Percentiles rank a stretch among this genome's conserved stretches.
These are phyloP conservation scores for Suillus spraguei DNA, from an alignment of 768 basidiomycete genomes.

Conservation along the genomic window DNA sequence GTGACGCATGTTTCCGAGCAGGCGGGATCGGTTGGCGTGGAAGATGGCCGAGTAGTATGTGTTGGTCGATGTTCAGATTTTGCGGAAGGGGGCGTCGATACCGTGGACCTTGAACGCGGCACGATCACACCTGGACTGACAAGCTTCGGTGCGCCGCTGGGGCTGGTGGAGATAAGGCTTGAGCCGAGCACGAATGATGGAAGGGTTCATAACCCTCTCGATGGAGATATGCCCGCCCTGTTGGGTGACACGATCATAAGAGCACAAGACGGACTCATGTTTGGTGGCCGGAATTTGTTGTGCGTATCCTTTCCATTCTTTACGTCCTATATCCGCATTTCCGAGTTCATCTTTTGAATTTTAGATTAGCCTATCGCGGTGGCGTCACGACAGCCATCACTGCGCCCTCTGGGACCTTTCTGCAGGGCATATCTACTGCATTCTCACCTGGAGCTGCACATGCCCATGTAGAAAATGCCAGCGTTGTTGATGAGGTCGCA, in stretches of 20 bases:
- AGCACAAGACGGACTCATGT: conserved; percentile 76
- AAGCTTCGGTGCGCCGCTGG: conserved; percentile 72
- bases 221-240: conserved; percentile 45
- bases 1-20: conserved; percentile 28
- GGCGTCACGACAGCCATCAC: conserved; percentile 68
- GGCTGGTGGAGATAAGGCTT: conserved; percentile 64
- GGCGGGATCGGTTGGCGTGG: conserved; percentile 38
- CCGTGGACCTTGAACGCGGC: conserved; percentile 74
- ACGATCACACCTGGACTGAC: conserved; percentile 69
- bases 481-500: conserved; percentile 61
- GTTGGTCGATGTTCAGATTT: conserved; percentile 37
- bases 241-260: conserved; percentile 57
- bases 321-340: neutral
- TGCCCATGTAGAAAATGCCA: conserved; percentile 55
- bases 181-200: conserved; percentile 79
- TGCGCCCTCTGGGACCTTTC: conserved; percentile 46
- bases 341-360: neutral
- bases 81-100: conserved; percentile 14
- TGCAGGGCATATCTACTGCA: conserved; percentile 63
- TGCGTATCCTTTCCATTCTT: conserved; percentile 38
- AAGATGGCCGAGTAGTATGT: conserved; percentile 58
- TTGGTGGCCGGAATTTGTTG: conserved; percentile 71
- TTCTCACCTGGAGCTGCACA: conserved; percentile 61
- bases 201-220: conserved; percentile 54
- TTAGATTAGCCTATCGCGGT: conserved; percentile 62